Conservation (phyloP, 768 basidiomycete genomes). For the Suillus subaureus region DNA sequence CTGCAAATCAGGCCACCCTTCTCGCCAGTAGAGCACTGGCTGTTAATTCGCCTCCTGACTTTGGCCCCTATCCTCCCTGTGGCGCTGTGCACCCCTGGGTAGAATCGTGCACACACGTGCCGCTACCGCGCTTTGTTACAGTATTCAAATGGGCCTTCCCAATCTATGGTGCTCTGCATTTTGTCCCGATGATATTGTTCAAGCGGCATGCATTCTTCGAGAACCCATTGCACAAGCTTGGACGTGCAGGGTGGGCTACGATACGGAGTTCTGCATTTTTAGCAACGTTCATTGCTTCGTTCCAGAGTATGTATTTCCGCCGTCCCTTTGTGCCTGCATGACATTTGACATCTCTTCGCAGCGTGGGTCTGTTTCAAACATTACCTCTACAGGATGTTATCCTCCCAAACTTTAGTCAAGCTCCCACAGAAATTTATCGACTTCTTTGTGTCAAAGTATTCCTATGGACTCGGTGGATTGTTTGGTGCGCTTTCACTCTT, state of each 20-base stretch:
- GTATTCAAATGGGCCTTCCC: conserved; percentile 86
- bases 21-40: conserved; percentile 43
- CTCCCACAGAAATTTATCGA: conserved; percentile 53
- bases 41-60: conserved; percentile 37
- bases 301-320: conserved; percentile 61
- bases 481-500: conserved; percentile 77
- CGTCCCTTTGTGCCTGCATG: neutral
- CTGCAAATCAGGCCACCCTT: conserved; percentile 52
- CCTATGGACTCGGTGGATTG: conserved; percentile 77
- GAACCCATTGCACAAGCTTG: conserved; percentile 67
- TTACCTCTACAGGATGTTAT: conserved; percentile 53
- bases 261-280: conserved; percentile 86
- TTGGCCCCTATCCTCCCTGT: conserved; percentile 63
- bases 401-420: conserved; percentile 34
- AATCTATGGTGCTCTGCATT: conserved; percentile 87
- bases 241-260: conserved; percentile 70
- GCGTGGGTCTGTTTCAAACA: conserved; percentile 71
- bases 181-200: conserved; percentile 85
- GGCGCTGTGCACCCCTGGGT: conserved; percentile 77
- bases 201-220: conserved; percentile 66
- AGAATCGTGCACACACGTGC: conserved; percentile 50
- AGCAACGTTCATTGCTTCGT: conserved; percentile 78
- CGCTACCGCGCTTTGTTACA: conserved; percentile 62
- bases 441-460: conserved; percentile 63
- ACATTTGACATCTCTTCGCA: conserved; percentile 23